Percentiles rank a stretch among this genome's conserved stretches.
These are phyloP conservation scores for Scopulariopsis brevicaulis DNA, from an alignment of 2,329 filamentous ascomycete species.

Conservation along the genomic window DNA sequence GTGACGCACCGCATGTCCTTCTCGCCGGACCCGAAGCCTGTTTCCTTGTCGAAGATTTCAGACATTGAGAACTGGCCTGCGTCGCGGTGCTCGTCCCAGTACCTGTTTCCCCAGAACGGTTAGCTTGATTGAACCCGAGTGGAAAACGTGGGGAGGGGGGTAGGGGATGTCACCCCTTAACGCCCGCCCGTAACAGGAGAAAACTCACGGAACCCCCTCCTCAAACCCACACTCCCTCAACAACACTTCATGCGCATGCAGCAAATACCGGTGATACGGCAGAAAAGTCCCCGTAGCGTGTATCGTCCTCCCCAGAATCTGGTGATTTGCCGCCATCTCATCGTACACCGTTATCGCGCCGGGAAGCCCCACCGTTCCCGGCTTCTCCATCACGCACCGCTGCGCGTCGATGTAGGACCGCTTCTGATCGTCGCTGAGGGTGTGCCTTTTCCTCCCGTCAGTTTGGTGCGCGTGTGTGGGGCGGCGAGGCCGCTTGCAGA, in stretches of 20 bases:
- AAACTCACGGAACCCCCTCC: slow-evolving; percentile 4
- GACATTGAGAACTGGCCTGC: slow-evolving; percentile 5
- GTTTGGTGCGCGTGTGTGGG: not conserved
- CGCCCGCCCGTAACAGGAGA: not conserved
- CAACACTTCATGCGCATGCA: slow-evolving; percentile 5
- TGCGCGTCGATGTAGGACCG: slow-evolving; percentile 5
- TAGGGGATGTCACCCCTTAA: not conserved
- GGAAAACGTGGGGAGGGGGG: not conserved
- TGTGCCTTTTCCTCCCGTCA: not conserved
- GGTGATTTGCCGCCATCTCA: slow-evolving; percentile 5
- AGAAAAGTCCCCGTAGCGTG: slow-evolving; percentile 6
- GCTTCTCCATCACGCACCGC: slow-evolving; percentile 5
- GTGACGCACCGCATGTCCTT: slow-evolving; percentile 1
- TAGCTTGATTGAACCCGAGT: not conserved
- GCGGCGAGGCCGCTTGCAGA: not conserved
- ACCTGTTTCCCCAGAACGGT: slow-evolving; percentile 1
- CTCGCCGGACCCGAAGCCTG: slow-evolving; percentile 5
- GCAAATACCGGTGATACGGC: slow-evolving; percentile 7
- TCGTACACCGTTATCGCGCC: slow-evolving; percentile 6
- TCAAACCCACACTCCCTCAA: slow-evolving; percentile 7
- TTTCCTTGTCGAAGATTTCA: slow-evolving; percentile 3
- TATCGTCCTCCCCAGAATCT: slow-evolving; percentile 4
- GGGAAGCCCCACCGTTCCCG: slow-evolving; percentile 1
- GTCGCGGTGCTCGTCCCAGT: slow-evolving; percentile 6
- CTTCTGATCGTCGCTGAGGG: slow-evolving; percentile 5